Base-by-base conservation (phyloP, 1,284 basidiomycete genomes). In the Termitomyces sp. region DNA sequence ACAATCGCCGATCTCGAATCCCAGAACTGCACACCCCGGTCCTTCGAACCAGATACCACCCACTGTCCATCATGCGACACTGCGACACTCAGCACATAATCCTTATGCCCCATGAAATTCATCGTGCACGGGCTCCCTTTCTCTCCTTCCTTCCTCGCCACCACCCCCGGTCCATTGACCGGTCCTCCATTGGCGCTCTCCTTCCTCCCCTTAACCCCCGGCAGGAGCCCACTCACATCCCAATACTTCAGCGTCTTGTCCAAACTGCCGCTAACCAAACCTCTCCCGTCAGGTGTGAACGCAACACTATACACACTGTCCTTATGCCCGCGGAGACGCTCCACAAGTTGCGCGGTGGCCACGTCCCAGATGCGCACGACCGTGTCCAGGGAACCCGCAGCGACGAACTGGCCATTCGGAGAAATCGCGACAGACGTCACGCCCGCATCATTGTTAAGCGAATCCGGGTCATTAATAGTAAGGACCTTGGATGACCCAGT, bases 1-100 rank as follows among this genome's bases (percentile, higher is more conserved):
- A 88, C 81, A 60, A 84, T 81, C 1, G 84, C 89, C 5, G 79
- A 83, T 57, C 77, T 76, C 15, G 88, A 82, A 65, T 95, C 90
- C 92, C 92, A 96, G 67, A 94, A 90, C 68, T 91, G 86, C 36
- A 96, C 90, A 1, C 87, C 86, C 21, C 92, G 83, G 70, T 97
- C 94, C 68, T 95, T 95, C 19, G 90, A 93, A 24, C 92, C 92
- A 19, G 90, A 92, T 2, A 93, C 90, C 60, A 95, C 85, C 86
- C 90, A 95, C 59, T 86, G 81, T 24, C 88, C 88, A 68, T 96
- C 92, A 54, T 89, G 87, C 21, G 88, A 88, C 55, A 92, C 88
- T 21, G 89, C 88, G 38, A 90, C 87, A 13, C 83, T 84, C 30
- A 92, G 73, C 17, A 92, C 89, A 64, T 90, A 91, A 67, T 92